These are phyloP conservation scores for Pugionium cornutum DNA, from an alignment of 345 rosid genomes.

Conservation along the genomic window DNA sequence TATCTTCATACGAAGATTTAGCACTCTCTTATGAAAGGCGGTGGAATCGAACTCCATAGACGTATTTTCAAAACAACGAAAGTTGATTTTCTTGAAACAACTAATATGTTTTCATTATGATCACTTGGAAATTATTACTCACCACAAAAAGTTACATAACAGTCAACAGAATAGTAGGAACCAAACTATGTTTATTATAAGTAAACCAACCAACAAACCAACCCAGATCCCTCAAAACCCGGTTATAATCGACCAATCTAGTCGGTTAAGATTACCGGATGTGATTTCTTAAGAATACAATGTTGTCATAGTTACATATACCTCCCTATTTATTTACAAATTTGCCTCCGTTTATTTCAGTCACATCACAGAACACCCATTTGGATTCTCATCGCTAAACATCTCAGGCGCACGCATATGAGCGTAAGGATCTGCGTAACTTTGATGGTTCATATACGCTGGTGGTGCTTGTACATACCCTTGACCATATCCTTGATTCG, in stretches of 20 bases:
- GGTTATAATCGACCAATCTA: slow-evolving; percentile 32
- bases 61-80: too few species aligned
- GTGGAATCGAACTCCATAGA: too few species aligned
- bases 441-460: slow-evolving; percentile 36
- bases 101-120: not conserved
- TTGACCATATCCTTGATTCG: slow-evolving; percentile 22
- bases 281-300: too few species aligned
- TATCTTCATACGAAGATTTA: too few species aligned
- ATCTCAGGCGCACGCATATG: slow-evolving; percentile 61
- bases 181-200: too few species aligned
- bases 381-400: slow-evolving; percentile 95
- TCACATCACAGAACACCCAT: slow-evolving; percentile 79
- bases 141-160: not conserved
- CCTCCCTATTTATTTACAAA: slow-evolving; percentile 43
- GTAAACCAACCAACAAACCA: slow-evolving; percentile 32
- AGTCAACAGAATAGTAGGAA: too few species aligned
- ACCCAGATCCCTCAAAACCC: slow-evolving; percentile 40
- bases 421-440: slow-evolving; percentile 41
- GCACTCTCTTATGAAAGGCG: too few species aligned
- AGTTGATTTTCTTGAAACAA: too few species aligned
- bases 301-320: too few species aligned
- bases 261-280: slow-evolving; percentile 24
- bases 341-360: not conserved
- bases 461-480: slow-evolving; percentile 17
- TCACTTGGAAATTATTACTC: slow-evolving; percentile 13